phyloP scores from a whole-genome alignment of 495 filamentous ascomycete species.

The Talaromyces proteolyticus region DNA sequence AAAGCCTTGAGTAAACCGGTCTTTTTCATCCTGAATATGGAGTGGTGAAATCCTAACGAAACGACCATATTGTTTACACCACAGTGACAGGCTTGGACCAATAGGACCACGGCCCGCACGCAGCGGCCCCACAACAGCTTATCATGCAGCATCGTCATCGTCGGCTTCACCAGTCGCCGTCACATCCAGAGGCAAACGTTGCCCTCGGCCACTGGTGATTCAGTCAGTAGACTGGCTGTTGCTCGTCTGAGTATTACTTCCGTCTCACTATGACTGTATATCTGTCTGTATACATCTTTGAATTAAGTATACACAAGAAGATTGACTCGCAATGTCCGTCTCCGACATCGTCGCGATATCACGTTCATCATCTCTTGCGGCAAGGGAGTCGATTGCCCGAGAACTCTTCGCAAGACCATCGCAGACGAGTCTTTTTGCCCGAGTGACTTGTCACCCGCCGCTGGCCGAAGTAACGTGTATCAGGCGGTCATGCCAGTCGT shows the following conservation, averaged over 20 bases:
- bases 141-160: neutral
- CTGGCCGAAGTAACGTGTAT: constrained; percentile 63
- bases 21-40: too few species aligned
- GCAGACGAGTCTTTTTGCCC: constrained; percentile 45
- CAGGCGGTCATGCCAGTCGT: constrained; percentile 21
- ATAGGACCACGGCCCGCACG: neutral
- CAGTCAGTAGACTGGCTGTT: too few species aligned
- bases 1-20: too few species aligned
- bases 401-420: constrained; percentile 32
- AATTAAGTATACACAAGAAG: neutral
- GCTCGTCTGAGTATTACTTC: too few species aligned
- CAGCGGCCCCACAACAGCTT: neutral
- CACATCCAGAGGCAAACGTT: too few species aligned
- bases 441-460: constrained; percentile 55
- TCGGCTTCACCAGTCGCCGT: neutral
- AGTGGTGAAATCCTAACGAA: too few species aligned
- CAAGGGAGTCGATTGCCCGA: neutral
- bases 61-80: too few species aligned
- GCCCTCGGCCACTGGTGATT: too few species aligned
- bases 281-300: neutral
- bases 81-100: neutral
- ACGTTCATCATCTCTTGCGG: neutral
- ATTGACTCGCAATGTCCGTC: neutral
- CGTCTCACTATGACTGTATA: too few species aligned
- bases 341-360: neutral